A percentile compares a stretch with the other conserved stretches of the same genome.
Conservation (phyloP, 164 flowering plant species). For the Annona cherimola region DNA sequence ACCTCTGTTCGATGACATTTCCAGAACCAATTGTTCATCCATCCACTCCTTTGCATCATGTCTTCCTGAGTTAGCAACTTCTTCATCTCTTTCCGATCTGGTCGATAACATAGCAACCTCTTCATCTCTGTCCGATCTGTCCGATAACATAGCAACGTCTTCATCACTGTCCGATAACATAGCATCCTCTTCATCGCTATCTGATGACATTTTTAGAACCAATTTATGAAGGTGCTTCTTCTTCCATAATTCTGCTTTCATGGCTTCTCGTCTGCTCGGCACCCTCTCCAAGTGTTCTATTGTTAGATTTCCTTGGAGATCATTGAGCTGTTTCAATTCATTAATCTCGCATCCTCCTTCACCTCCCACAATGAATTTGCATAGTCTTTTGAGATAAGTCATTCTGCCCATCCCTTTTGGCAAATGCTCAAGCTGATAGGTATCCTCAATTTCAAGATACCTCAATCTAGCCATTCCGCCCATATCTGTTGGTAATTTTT, state of each 20-base stretch:
- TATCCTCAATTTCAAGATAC: slow-evolving; percentile 2
- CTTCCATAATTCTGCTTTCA: not conserved
- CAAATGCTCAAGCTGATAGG: not conserved
- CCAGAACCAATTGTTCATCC: not conserved
- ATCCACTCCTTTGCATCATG: too few species aligned
- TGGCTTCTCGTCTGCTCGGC: not conserved
- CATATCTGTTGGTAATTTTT: not conserved
- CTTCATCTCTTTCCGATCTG: too few species aligned
- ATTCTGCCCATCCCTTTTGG: slow-evolving; percentile 5
- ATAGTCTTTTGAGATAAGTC: not conserved
- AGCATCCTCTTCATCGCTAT: not conserved
- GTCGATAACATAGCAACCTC: too few species aligned
- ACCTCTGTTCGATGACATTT: too few species aligned
- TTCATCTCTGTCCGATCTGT: too few species aligned
- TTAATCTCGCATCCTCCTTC: slow-evolving; percentile 1
- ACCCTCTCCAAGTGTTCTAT: slow-evolving; percentile 1
- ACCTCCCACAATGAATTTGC: slow-evolving; percentile 1
- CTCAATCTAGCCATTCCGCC: not conserved
- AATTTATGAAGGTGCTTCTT: not conserved
- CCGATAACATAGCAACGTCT: too few species aligned
- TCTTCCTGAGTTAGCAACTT: too few species aligned
- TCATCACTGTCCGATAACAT: too few species aligned
- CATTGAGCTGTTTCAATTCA: not conserved
- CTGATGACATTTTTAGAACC: not conserved
- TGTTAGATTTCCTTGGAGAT: not conserved